A percentile compares a stretch with the other conserved stretches of the same genome.
Conservation (phyloP, 2,329 filamentous ascomycete species). For the Sarocladium strictum region DNA sequence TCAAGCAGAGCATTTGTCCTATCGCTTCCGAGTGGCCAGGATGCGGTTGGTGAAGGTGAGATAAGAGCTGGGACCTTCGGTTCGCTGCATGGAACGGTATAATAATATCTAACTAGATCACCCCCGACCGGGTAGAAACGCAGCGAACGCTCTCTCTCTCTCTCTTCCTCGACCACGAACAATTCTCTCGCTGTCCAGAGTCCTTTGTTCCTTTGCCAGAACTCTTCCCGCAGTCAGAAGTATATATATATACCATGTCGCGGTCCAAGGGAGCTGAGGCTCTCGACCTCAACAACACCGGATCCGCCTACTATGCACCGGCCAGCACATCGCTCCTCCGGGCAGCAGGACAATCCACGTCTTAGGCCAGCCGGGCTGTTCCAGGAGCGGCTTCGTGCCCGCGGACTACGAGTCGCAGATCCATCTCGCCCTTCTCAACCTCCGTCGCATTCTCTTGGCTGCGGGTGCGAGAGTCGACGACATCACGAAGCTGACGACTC, state of each 20-base stretch:
- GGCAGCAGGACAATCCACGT: constrained; percentile 20
- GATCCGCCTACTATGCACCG: constrained; percentile 15
- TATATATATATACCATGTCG: too few species aligned
- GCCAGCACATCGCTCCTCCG: constrained; percentile 16
- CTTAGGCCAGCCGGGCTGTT: constrained; percentile 29
- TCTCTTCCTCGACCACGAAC: too few species aligned
- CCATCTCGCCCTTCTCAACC: constrained; percentile 31
- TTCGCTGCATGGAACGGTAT: too few species aligned
- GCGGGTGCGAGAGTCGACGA: constrained; percentile 28
- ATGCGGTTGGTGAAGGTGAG: too few species aligned
- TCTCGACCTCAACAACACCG: constrained; percentile 16
- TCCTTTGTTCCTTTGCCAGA: too few species aligned
- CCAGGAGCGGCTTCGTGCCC: constrained; percentile 25
- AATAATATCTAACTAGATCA: too few species aligned
- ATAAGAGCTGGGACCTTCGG: too few species aligned
- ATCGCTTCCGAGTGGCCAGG: too few species aligned
- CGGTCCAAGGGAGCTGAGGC: background rate
- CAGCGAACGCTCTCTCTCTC: too few species aligned
- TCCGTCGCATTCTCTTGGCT: constrained; percentile 28
- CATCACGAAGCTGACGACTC: constrained; percentile 34
- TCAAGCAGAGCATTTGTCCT: background rate
- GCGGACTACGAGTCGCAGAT: constrained; percentile 35
- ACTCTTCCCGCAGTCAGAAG: too few species aligned
- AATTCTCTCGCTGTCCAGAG: too few species aligned
- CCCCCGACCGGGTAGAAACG: too few species aligned